Percentiles rank a stretch among this genome's conserved stretches.
phyloP scores from a whole-genome alignment of 768 basidiomycete species.

The Boletus sp. region DNA sequence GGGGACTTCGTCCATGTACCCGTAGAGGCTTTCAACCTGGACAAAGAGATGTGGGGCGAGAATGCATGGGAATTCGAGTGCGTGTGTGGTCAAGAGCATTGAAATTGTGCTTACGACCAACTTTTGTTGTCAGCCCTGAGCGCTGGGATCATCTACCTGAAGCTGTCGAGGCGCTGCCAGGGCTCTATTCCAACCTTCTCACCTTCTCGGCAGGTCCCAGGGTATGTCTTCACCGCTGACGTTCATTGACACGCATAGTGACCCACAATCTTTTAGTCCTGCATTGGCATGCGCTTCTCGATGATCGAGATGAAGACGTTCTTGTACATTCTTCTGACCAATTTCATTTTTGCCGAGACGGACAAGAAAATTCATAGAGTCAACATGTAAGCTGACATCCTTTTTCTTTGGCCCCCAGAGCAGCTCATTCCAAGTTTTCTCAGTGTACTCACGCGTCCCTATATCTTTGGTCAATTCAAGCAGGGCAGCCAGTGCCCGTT shows the following conservation, averaged over 20 bases:
- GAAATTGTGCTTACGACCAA: slow-evolving; percentile 1
- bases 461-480: slow-evolving; percentile 49
- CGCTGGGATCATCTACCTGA: slow-evolving; percentile 80
- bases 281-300: slow-evolving; percentile 80
- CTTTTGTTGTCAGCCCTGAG: slow-evolving; percentile 55
- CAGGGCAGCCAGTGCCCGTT: slow-evolving; percentile 66
- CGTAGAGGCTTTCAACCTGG: slow-evolving; percentile 76
- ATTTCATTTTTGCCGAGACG: slow-evolving; percentile 58
- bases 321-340: slow-evolving; percentile 64
- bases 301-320: slow-evolving; percentile 83
- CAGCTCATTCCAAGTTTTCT: neutral
- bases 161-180: slow-evolving; percentile 61
- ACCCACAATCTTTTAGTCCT: slow-evolving; percentile 50
- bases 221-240: slow-evolving; percentile 40
- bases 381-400: slow-evolving; percentile 52
- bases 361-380: slow-evolving; percentile 53
- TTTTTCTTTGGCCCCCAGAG: neutral
- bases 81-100: slow-evolving; percentile 20
- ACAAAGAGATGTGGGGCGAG: slow-evolving; percentile 75
- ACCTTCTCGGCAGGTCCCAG: slow-evolving; percentile 82
- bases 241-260: neutral
- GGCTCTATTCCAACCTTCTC: slow-evolving; percentile 66
- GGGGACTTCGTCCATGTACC: slow-evolving; percentile 78
- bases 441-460: slow-evolving; percentile 68
- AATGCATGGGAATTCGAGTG: slow-evolving; percentile 83